Conservation (phyloP, 345 rosid genomes). For the Ceriops decandra region DNA sequence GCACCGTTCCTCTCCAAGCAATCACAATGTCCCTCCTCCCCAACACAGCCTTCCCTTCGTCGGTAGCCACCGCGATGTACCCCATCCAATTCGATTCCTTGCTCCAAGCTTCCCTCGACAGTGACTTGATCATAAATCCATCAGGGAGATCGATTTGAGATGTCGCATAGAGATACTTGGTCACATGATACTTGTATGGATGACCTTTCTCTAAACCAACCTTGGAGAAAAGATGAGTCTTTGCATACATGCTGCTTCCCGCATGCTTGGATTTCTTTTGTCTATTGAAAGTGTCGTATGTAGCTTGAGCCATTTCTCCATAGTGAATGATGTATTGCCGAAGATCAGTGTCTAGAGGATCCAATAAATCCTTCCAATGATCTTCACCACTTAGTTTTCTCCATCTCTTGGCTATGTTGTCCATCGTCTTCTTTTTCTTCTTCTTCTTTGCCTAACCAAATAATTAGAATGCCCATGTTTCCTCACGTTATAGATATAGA, state of each 20-base stretch:
- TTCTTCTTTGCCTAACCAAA: constrained; percentile 21
- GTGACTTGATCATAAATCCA: constrained; percentile 52
- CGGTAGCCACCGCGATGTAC: constrained; percentile 74
- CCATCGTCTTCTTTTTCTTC: constrained; percentile 6
- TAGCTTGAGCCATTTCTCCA: constrained; percentile 81
- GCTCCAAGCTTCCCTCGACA: constrained; percentile 79
- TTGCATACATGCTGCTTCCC: constrained; percentile 56
- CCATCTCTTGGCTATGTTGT: constrained; percentile 51
- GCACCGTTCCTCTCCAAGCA: constrained; percentile 83
- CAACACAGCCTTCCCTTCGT: constrained; percentile 50
- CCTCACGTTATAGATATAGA: not conserved
- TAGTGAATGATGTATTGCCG: constrained; percentile 63
- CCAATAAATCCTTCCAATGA: constrained; percentile 55
- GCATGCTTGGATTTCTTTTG: constrained; percentile 55
- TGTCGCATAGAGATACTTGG: constrained; percentile 69
- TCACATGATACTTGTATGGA: constrained; percentile 59
- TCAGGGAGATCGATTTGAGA: constrained; percentile 59
- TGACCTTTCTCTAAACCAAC: constrained; percentile 52
- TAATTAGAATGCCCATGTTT: not conserved
- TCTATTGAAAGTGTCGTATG: constrained; percentile 62
- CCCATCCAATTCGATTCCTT: constrained; percentile 89
- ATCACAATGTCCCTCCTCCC: constrained; percentile 87
- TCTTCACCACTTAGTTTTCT: constrained; percentile 57
- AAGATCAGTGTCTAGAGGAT: constrained; percentile 73
- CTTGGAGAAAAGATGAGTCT: constrained; percentile 49